Evolutionary conservation across 1,284 basidiomycete genomes (phyloP).

Genomic region (Malassezia dermatis): DNA sequence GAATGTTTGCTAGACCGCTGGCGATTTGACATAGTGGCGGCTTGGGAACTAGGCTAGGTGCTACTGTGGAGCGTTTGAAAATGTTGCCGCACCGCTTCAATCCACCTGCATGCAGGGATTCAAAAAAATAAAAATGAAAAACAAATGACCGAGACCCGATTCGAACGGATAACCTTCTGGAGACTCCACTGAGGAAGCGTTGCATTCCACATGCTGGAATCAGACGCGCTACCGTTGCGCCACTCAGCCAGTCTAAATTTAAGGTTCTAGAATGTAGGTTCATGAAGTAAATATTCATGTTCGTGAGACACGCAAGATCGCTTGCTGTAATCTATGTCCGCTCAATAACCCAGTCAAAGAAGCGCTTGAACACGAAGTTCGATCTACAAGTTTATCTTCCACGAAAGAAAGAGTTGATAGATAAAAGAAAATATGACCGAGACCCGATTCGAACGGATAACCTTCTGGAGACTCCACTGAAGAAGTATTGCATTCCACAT

Average conservation of each 20-base stretch:
- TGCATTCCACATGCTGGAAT: slow-evolving; percentile 18
- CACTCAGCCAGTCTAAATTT: slow-evolving; percentile 14
- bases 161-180: slow-evolving; percentile 24
- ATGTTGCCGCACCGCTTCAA: neutral
- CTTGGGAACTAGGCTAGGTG: neutral
- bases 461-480: slow-evolving; percentile 19
- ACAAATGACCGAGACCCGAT: slow-evolving; percentile 21
- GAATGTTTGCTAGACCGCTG: slow-evolving; percentile 19
- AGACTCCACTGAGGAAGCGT: slow-evolving; percentile 15
- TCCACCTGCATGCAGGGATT: neutral
- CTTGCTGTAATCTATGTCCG: no score
- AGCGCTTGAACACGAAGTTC: no score
- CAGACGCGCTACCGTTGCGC: slow-evolving; percentile 23
- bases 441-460: slow-evolving; percentile 20
- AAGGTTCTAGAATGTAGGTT: neutral
- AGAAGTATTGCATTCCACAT: slow-evolving; percentile 1
- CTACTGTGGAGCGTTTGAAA: neutral
- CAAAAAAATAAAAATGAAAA: slow-evolving; percentile 5
- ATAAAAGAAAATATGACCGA: slow-evolving; percentile 17
- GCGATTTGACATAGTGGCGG: neutral
- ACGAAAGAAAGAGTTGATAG: no score
- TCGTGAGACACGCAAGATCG: no score
- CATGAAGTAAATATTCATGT: neutral
- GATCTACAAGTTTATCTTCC: no score
- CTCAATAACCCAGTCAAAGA: no score